Conservation (phyloP, 345 rosid species). For the Noccaea bulbosa region DNA sequence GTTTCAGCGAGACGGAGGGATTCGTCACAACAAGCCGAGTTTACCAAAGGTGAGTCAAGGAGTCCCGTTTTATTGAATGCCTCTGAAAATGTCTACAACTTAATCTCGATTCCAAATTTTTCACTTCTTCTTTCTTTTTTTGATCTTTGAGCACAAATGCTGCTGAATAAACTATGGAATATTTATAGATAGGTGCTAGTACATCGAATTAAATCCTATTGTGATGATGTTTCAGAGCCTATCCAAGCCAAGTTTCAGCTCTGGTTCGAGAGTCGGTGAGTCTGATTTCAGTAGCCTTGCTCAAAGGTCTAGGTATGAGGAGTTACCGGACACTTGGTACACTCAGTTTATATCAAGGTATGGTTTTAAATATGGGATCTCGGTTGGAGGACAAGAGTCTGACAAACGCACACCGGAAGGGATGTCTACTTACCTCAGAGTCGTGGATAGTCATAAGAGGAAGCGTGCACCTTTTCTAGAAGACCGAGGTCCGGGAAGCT, state of each 20-base stretch:
- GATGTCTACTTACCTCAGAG: constrained; percentile 71
- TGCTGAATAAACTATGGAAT: neutral
- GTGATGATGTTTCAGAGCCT: constrained; percentile 47
- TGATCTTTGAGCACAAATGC: neutral
- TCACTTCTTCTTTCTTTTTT: neutral
- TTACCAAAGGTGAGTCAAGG: constrained; percentile 53
- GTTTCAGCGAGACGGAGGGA: constrained; percentile 55
- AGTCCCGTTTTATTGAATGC: neutral
- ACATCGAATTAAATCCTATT: neutral
- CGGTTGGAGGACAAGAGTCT: constrained; percentile 62
- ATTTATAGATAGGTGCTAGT: too few species aligned
- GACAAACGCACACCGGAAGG: constrained; percentile 76
- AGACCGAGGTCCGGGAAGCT: constrained; percentile 48
- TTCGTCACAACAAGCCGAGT: constrained; percentile 42
- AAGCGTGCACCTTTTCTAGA: constrained; percentile 63
- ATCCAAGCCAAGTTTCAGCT: constrained; percentile 51
- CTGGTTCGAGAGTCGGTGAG: constrained; percentile 58
- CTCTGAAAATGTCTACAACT: neutral
- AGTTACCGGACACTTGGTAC: constrained; percentile 91
- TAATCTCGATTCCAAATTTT: neutral
- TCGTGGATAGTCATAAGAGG: constrained; percentile 68
- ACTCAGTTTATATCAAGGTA: constrained; percentile 72
- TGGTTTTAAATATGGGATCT: constrained; percentile 58
- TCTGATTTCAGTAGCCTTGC: constrained; percentile 57
- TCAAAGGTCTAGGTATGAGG: constrained; percentile 75